A percentile compares a stretch with the other conserved stretches of the same genome.
These are phyloP conservation scores for Kazachstania viticola DNA, from an alignment of 805 yeast genomes.

Conservation along the genomic window DNA sequence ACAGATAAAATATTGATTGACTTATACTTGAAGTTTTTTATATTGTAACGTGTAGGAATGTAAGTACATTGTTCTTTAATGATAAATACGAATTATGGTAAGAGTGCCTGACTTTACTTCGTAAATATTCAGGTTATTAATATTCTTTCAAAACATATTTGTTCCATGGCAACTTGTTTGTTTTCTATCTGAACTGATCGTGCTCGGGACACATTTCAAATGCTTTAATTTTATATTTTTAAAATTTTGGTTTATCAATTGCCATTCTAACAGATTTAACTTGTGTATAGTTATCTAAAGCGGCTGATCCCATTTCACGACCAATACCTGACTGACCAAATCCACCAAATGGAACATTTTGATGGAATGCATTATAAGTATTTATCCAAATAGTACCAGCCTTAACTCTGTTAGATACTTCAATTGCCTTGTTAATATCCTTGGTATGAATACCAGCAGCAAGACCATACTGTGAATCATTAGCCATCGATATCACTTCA, in stretches of 20 bases:
- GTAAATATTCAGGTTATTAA: constrained; percentile 8
- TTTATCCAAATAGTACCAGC: constrained; percentile 82
- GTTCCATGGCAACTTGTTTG: neutral
- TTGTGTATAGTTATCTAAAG: constrained; percentile 72
- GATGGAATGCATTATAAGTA: constrained; percentile 78
- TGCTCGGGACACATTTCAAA: no score
- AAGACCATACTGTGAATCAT: constrained; percentile 69
- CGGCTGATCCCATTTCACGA: constrained; percentile 83
- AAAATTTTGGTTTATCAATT: neutral
- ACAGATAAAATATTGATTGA: no score
- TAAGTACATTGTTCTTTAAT: constrained; percentile 13
- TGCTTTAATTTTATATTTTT: neutral
- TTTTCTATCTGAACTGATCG: no score
- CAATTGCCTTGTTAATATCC: constrained; percentile 52
- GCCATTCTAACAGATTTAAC: constrained; percentile 53
- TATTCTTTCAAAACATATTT: neutral
- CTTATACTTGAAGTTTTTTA: neutral
- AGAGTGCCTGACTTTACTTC: constrained; percentile 10
- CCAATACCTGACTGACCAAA: constrained; percentile 82
- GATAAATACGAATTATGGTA: constrained; percentile 7
- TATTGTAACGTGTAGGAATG: constrained; percentile 6
- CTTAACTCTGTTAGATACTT: constrained; percentile 52
- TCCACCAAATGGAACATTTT: constrained; percentile 86
- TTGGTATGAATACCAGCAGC: constrained; percentile 82
- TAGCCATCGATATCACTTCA: constrained; percentile 64